Percentiles rank a stretch among this genome's conserved stretches.
These are phyloP conservation scores for Psidium guajava DNA, from an alignment of 345 rosid species.

Conservation along the genomic window DNA sequence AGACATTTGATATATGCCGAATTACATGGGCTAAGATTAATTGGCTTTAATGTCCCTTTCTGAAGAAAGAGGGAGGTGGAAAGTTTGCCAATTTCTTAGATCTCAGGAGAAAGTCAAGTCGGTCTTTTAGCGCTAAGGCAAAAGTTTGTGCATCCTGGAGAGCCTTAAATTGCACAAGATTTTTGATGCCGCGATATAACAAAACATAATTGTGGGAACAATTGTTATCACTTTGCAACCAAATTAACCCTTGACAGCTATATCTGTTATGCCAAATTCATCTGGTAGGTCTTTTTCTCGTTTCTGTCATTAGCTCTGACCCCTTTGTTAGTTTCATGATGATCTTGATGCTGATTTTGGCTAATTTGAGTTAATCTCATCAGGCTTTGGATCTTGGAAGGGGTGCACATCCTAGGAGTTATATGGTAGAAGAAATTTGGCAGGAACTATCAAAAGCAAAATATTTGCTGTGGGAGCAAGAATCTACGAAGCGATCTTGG, in stretches of 20 bases:
- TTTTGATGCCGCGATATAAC: not conserved
- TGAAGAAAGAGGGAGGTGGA: not conserved
- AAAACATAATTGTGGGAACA: not conserved
- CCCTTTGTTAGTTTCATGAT: not conserved
- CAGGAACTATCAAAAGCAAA: slow-evolving; percentile 82
- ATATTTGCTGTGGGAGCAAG: slow-evolving; percentile 68
- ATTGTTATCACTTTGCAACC: not conserved
- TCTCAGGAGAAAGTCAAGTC: too few relatives aligned
- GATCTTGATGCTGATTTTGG: not conserved
- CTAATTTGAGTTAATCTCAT: not conserved
- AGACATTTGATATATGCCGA: not conserved
- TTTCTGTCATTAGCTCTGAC: not conserved
- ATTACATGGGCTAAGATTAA: not conserved
- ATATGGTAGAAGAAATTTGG: slow-evolving; percentile 86
- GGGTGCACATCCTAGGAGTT: slow-evolving; percentile 48
- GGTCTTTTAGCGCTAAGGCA: not conserved
- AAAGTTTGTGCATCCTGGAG: not conserved
- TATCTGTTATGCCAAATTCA: not conserved
- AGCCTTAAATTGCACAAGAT: not conserved
- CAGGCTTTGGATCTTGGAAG: slow-evolving; percentile 88
- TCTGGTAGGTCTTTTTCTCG: not conserved
- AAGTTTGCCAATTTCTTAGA: not conserved
- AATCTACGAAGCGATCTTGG: slow-evolving; percentile 57
- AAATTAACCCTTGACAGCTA: not conserved
- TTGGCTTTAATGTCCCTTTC: not conserved